phyloP scores from a whole-genome alignment of 2,329 filamentous ascomycete species.

The Penicillium sp. region DNA sequence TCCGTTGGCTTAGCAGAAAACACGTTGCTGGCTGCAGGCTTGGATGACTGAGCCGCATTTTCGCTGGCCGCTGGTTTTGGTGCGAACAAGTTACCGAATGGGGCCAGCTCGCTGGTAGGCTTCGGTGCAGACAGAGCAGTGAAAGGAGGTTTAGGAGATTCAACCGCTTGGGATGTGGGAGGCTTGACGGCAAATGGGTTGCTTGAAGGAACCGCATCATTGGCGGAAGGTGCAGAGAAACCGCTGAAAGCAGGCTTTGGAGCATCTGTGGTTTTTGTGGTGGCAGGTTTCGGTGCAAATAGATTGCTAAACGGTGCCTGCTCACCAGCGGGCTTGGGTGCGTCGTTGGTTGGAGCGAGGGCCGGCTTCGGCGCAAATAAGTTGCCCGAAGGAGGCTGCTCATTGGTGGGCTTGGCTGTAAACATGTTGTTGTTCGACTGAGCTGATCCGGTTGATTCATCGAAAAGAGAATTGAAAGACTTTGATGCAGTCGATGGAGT shows the following conservation, averaged over 20 bases:
- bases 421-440: too few species aligned
- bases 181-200: conserved; percentile 19
- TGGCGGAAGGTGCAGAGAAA: not conserved
- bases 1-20: too few species aligned
- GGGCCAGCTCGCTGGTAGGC: not conserved
- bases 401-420: too few species aligned
- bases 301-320: conserved; percentile 17
- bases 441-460: not conserved
- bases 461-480: not conserved
- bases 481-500: not conserved
- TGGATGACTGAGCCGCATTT: too few species aligned
- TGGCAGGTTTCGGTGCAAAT: conserved; percentile 12
- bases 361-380: too few species aligned
- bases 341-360: too few species aligned
- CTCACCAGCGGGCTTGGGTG: too few species aligned
- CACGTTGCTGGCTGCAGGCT: too few species aligned
- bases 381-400: too few species aligned
- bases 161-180: too few species aligned
- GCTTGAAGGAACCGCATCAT: conserved; percentile 7
- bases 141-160: too few species aligned
- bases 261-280: too few species aligned
- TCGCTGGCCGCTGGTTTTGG: conserved; percentile 5
- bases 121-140: not conserved
- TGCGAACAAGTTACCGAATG: not conserved
- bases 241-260: not conserved